Evolutionary conservation across 495 filamentous ascomycete species (phyloP).

Genomic region (Aspergillus nidulans): DNA sequence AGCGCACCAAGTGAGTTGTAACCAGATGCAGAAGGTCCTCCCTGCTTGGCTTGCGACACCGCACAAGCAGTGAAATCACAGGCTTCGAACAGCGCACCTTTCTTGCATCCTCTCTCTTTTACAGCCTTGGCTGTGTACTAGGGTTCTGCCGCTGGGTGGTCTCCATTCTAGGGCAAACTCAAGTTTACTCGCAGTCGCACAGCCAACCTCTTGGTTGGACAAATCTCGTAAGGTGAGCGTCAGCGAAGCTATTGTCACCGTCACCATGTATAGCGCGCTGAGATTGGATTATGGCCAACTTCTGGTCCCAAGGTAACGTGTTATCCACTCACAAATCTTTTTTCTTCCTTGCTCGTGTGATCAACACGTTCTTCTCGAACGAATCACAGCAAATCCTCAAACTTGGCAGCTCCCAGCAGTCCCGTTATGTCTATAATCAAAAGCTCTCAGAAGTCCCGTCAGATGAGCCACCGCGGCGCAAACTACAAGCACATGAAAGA

Average conservation of each 20-base stretch:
- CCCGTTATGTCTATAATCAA: constrained; percentile 51
- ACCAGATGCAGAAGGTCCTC: constrained; percentile 16
- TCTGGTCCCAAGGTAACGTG: constrained; percentile 12
- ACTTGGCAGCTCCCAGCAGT: constrained; percentile 33
- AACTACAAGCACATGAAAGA: constrained; percentile 63
- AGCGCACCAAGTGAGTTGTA: constrained; percentile 28
- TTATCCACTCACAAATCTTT: constrained; percentile 6
- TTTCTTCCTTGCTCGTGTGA: constrained; percentile 19
- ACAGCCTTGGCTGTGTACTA: constrained; percentile 2
- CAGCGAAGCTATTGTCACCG: constrained; percentile 3
- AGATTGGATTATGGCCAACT: constrained; percentile 14
- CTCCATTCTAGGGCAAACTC: constrained; percentile 7
- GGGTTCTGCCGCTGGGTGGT: not conserved
- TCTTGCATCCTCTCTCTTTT: constrained; percentile 6
- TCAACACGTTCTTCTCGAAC: constrained; percentile 2
- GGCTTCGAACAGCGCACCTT: not conserved
- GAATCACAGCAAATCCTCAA: constrained; percentile 13
- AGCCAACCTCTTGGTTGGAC: constrained; percentile 13
- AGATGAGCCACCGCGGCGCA: constrained; percentile 55
- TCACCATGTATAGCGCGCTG: constrained; percentile 11
- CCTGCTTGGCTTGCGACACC: constrained; percentile 12
- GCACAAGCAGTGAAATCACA: constrained; percentile 16
- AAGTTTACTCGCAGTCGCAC: constrained; percentile 5
- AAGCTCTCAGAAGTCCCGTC: constrained; percentile 52
- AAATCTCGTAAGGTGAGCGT: constrained; percentile 20